A percentile compares a stretch with the other conserved stretches of the same genome.
Conservation (phyloP, 176 grass and related monocot species). For the Oryza punctata region DNA sequence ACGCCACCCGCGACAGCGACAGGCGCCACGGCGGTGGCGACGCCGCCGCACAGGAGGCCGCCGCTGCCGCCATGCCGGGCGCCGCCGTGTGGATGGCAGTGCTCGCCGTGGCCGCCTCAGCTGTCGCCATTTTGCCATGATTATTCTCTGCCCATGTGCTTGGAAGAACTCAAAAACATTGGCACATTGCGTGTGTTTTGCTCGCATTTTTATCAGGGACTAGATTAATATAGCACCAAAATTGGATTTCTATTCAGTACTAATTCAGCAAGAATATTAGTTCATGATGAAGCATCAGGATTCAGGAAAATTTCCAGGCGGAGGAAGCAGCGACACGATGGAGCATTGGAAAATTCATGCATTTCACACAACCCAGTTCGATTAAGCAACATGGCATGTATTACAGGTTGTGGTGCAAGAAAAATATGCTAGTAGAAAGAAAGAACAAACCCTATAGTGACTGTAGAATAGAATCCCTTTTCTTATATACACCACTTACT, state of each 20-base stretch:
- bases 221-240: background rate
- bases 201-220: background rate
- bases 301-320: background rate
- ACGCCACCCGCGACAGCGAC: background rate
- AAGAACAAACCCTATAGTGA: constrained; percentile 46
- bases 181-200: background rate
- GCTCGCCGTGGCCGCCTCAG: background rate
- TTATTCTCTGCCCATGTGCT: background rate
- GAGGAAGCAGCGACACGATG: background rate
- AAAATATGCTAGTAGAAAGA: constrained; percentile 4
- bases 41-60: background rate
- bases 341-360: constrained; percentile 6
- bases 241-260: background rate
- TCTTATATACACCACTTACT: constrained; percentile 57
- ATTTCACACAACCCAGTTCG: constrained; percentile 31
- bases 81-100: background rate
- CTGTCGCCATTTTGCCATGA: background rate
- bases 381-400: constrained; percentile 28
- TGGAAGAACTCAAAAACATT: background rate
- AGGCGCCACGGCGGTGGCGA: background rate
- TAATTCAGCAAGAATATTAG: background rate
- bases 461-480: constrained; percentile 41
- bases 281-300: background rate
- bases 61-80: background rate
- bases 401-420: constrained; percentile 33